phyloP scores from a whole-genome alignment of 2,329 filamentous ascomycete species.

The Pyrenophora tritici-repentis region DNA sequence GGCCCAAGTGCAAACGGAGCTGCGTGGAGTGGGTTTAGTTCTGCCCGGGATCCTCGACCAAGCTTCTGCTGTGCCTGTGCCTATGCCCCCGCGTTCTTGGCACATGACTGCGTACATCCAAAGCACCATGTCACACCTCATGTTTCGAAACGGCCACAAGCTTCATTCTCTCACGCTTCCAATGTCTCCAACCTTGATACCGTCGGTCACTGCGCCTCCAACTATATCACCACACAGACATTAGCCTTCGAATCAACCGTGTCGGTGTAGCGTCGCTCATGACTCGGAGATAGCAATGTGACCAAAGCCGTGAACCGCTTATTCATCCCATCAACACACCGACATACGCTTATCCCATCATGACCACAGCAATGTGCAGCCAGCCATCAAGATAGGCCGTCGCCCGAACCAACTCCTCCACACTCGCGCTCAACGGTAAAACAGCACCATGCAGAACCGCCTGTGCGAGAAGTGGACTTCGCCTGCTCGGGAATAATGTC shows the following conservation, averaged over 20 bases:
- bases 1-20: conserved; percentile 9
- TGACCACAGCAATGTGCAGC: conserved; percentile 78
- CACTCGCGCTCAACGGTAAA: conserved; percentile 76
- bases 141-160: not conserved
- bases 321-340: conserved; percentile 68
- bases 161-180: not conserved
- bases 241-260: conserved; percentile 4
- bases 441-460: conserved; percentile 84
- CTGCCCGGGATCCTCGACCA: conserved; percentile 19
- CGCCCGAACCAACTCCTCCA: conserved; percentile 82
- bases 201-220: too few relatives aligned
- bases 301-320: conserved; percentile 3
- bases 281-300: conserved; percentile 4
- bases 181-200: not conserved
- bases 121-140: not conserved
- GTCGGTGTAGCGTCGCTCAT: conserved; percentile 7
- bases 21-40: conserved; percentile 17
- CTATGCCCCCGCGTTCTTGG: conserved; percentile 17
- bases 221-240: conserved; percentile 1
- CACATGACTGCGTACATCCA: not conserved
- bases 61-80: conserved; percentile 22
- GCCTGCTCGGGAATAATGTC: conserved; percentile 81
- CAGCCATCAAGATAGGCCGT: conserved; percentile 92
- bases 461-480: conserved; percentile 81
- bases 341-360: conserved; percentile 61